Conservation (phyloP, 805 yeast genomes). For the Suhomyces prunicola region DNA sequence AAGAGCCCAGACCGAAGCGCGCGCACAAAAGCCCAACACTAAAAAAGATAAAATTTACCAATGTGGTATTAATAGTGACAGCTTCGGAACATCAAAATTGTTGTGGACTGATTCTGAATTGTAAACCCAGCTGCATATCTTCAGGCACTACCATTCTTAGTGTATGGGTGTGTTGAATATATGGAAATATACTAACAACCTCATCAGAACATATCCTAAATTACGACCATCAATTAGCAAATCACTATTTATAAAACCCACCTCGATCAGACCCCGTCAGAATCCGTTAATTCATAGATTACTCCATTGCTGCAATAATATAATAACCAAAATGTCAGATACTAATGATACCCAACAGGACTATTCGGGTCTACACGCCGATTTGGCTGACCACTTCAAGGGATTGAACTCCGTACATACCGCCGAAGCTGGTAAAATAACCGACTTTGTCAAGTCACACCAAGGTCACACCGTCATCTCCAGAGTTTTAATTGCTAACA, state of each 20-base stretch:
- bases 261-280: neutral
- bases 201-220: neutral
- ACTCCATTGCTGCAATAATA: neutral
- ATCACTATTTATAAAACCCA: neutral
- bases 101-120: neutral
- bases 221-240: neutral
- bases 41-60: neutral
- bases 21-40: neutral
- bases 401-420: constrained; percentile 76
- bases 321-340: constrained; percentile 5
- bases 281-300: neutral
- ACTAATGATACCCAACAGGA: constrained; percentile 11
- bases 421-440: constrained; percentile 76
- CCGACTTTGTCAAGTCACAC: constrained; percentile 78
- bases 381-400: constrained; percentile 68
- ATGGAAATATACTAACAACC: constrained; percentile 1
- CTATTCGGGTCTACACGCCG: constrained; percentile 25
- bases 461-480: constrained; percentile 95
- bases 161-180: constrained; percentile 1
- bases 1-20: neutral
- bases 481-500: constrained; percentile 89
- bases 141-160: neutral
- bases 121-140: neutral
- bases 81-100: neutral
- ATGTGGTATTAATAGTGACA: neutral